These are phyloP conservation scores for Tricholoma furcatifolium DNA, from an alignment of 768 basidiomycete genomes.

Conservation along the genomic window DNA sequence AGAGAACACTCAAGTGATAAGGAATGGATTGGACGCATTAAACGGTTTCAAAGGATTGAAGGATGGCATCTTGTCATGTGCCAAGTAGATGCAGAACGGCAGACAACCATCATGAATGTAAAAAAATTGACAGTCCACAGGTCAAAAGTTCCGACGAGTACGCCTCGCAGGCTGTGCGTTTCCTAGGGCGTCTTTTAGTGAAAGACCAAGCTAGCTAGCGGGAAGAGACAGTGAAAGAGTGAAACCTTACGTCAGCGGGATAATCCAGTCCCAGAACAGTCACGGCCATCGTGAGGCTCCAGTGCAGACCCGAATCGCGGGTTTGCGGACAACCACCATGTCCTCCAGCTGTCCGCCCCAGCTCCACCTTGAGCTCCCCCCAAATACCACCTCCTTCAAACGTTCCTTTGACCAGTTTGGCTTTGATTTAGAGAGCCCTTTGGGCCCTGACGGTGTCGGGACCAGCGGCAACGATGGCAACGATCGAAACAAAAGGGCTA, in stretches of 20 bases:
- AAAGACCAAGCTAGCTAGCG: neutral
- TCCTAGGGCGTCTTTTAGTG: neutral
- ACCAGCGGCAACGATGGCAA: constrained; percentile 36
- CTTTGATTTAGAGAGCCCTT: constrained; percentile 52
- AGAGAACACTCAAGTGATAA: too few relatives aligned
- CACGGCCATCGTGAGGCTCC: constrained; percentile 16
- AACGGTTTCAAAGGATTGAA: neutral
- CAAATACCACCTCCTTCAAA: constrained; percentile 54
- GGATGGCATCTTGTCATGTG: neutral
- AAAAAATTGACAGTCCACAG: neutral
- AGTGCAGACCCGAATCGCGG: constrained; percentile 9
- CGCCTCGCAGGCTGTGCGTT: neutral
- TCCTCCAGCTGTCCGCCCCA: constrained; percentile 48
- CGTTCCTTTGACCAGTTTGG: constrained; percentile 60
- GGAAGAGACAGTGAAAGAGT: neutral
- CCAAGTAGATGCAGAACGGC: neutral
- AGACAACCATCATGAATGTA: neutral
- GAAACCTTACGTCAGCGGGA: constrained; percentile 14
- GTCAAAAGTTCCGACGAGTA: neutral
- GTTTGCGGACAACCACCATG: constrained; percentile 30
- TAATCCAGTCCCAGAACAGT: constrained; percentile 7
- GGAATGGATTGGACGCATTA: too few relatives aligned
- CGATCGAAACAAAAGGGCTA: constrained; percentile 56
- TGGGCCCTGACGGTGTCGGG: constrained; percentile 21
- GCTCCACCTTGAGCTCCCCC: constrained; percentile 50